Percentiles rank a stretch among this genome's conserved stretches.
Conservation (phyloP, 2,329 filamentous ascomycete species). For the Fusarium sarcochroum region DNA sequence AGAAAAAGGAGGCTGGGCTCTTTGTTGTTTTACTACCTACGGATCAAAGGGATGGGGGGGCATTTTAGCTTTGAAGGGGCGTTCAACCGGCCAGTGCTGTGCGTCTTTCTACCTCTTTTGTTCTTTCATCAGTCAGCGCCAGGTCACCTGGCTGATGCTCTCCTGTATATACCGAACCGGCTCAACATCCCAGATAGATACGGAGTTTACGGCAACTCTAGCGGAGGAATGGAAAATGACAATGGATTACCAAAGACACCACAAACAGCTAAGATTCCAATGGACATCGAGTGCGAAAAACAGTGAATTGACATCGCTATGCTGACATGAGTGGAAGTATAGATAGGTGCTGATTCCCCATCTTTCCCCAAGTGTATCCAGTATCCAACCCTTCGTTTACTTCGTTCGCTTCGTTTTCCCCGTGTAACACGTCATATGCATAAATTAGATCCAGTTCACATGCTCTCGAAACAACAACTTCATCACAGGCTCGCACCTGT, state of each 20-base stretch:
- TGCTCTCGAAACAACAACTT: constrained; percentile 1
- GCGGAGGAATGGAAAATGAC: constrained; percentile 21
- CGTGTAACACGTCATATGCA: neutral
- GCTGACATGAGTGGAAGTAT: constrained; percentile 25
- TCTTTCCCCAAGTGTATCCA: neutral
- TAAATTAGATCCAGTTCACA: neutral
- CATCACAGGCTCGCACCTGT: neutral
- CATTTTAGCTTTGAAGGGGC: constrained; percentile 40
- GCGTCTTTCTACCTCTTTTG: constrained; percentile 17
- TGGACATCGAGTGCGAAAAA: constrained; percentile 7
- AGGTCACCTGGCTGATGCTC: constrained; percentile 17
- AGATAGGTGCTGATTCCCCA: constrained; percentile 41
- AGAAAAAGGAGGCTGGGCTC: constrained; percentile 19
- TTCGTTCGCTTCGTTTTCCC: neutral
- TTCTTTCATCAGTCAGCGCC: constrained; percentile 18
- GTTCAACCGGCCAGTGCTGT: constrained; percentile 46
- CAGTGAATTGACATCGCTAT: constrained; percentile 30
- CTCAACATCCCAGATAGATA: constrained; percentile 32
- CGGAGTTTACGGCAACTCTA: constrained; percentile 27
- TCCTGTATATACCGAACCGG: constrained; percentile 38
- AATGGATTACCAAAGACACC: constrained; percentile 6
- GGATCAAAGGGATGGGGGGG: constrained; percentile 19
- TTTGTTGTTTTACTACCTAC: constrained; percentile 32
- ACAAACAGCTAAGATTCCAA: neutral
- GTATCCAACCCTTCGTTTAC: constrained; percentile 9